Conservation (phyloP, 2,329 filamentous ascomycete species). For the Ophiostoma australiae region DNA sequence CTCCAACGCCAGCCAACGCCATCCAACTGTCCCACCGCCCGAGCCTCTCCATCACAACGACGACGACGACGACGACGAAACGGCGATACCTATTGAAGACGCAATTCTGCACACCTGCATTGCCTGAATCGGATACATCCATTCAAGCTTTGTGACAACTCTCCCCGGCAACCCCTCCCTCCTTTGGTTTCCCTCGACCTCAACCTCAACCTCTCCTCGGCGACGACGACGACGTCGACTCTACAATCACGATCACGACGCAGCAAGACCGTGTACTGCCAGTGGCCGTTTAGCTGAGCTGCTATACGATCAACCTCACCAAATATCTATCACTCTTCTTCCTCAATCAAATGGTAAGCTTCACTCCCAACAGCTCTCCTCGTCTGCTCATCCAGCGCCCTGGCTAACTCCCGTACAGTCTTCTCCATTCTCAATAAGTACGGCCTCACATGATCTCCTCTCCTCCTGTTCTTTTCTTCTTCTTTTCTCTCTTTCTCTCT, state of each 20-base stretch:
- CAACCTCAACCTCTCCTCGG: neutral
- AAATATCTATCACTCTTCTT: neutral
- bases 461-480: neutral
- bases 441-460: conserved; percentile 32
- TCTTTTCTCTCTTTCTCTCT: neutral
- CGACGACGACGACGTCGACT: neutral
- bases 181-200: neutral
- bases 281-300: neutral
- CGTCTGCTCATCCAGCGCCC: neutral
- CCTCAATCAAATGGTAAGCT: conserved; percentile 13
- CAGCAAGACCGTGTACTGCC: neutral
- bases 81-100: conserved; percentile 3
- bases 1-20: conserved; percentile 17
- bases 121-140: neutral
- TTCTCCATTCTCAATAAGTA: conserved; percentile 95
- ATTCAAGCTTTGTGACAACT: neutral
- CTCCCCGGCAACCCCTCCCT: neutral
- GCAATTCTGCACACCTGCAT: neutral
- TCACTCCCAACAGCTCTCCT: neutral
- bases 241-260: conserved; percentile 11
- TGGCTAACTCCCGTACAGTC: conserved; percentile 54
- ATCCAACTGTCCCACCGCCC: conserved; percentile 10
- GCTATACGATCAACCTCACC: neutral
- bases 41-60: conserved; percentile 15
- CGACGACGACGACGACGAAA: conserved; percentile 16